Percentiles rank a stretch among this genome's conserved stretches.
Evolutionary conservation across 2,329 filamentous ascomycete species (phyloP).

Genomic region (Beauveria sp.): DNA sequence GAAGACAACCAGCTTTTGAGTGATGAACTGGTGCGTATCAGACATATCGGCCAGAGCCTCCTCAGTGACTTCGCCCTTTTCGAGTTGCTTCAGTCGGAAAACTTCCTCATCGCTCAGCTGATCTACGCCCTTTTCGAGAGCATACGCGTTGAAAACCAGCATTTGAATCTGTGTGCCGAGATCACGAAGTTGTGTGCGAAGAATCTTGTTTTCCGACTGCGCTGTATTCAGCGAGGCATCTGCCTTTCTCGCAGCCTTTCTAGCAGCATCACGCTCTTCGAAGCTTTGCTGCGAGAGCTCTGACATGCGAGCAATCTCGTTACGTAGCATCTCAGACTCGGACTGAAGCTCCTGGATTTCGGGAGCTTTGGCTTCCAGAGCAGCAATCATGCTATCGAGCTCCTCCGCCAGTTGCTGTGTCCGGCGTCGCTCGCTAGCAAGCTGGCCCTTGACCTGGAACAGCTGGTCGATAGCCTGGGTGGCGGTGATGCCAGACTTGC

Average conservation of each 20-base stretch:
- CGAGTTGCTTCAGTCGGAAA: conserved; percentile 67
- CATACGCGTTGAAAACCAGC: conserved; percentile 78
- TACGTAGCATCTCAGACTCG: conserved; percentile 72
- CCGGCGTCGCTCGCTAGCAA: conserved; percentile 66
- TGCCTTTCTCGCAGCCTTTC: conserved; percentile 70
- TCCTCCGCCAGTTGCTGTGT: conserved; percentile 68
- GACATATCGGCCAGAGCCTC: conserved; percentile 66
- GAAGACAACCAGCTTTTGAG: conserved; percentile 82
- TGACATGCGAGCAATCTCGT: conserved; percentile 78
- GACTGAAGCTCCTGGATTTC: conserved; percentile 79
- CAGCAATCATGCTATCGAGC: conserved; percentile 77
- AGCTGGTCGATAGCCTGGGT: conserved; percentile 58
- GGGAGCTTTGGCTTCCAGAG: conserved; percentile 77
- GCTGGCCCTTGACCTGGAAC: conserved; percentile 61
- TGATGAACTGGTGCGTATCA: conserved; percentile 83
- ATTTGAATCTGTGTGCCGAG: conserved; percentile 86
- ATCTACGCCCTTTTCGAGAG: conserved; percentile 70
- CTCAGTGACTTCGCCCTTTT: conserved; percentile 66
- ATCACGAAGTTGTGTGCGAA: conserved; percentile 82
- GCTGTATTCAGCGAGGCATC: conserved; percentile 61
- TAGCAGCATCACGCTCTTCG: conserved; percentile 69
- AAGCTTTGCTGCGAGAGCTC: conserved; percentile 75
- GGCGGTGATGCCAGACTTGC: conserved; percentile 48
- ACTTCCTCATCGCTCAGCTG: conserved; percentile 65
- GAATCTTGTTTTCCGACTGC: conserved; percentile 65